These are phyloP conservation scores for Ustilago sp. DNA, from an alignment of 1,284 basidiomycete species.

Conservation along the genomic window DNA sequence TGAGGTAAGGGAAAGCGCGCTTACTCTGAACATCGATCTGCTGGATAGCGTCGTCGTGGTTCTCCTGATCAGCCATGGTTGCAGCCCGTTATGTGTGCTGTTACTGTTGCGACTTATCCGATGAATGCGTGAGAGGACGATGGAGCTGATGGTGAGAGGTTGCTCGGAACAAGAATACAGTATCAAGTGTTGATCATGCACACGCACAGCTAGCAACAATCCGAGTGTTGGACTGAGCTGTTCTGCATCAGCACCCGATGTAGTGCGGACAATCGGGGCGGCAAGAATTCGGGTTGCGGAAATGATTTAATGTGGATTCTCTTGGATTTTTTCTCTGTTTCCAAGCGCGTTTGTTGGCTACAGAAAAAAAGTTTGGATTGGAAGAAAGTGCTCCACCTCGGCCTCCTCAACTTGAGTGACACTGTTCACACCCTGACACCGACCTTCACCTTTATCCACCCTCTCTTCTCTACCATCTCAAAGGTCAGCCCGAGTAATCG, in stretches of 20 bases:
- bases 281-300: slow-evolving; percentile 16
- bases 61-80: slow-evolving; percentile 38
- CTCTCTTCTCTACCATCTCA: not conserved
- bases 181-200: slow-evolving; percentile 24
- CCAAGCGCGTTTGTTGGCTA: not conserved
- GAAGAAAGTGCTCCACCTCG: slow-evolving; percentile 21
- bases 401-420: not conserved
- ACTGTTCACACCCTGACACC: not conserved
- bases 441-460: not conserved
- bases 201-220: not conserved
- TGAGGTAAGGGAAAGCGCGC: slow-evolving; percentile 1
- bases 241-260: not conserved
- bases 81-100: not conserved
- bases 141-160: not conserved
- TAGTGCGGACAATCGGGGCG: not conserved
- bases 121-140: not conserved
- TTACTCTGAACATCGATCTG: slow-evolving; percentile 53
- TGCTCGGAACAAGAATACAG: slow-evolving; percentile 15
- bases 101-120: not conserved
- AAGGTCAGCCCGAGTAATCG: not conserved
- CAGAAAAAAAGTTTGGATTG: slow-evolving; percentile 3
- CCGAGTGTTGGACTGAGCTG: slow-evolving; percentile 28
- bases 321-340: slow-evolving; percentile 6
- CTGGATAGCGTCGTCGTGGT: slow-evolving; percentile 37
- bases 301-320: slow-evolving; percentile 1